These are phyloP conservation scores for Scutellaria galericulata DNA, from an alignment of 257 asterid species.

Conservation along the genomic window DNA sequence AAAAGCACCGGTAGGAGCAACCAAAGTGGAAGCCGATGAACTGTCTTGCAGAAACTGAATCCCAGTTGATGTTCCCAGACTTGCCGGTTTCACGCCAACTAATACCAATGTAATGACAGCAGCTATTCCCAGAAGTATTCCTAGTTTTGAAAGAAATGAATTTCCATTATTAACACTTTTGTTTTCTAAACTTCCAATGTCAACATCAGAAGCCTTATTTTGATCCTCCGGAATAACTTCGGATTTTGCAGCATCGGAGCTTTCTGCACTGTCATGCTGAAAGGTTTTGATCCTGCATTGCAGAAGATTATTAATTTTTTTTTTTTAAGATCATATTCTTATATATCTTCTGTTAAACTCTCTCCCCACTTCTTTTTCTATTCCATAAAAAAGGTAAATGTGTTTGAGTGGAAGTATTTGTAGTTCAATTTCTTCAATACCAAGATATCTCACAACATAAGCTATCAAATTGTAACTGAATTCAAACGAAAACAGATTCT, in stretches of 20 bases:
- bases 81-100: slow-evolving; percentile 51
- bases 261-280: slow-evolving; percentile 48
- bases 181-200: slow-evolving; percentile 38
- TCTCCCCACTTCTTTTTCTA: neutral
- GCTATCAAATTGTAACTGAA: neutral
- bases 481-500: neutral
- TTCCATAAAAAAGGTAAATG: neutral
- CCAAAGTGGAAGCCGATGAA: slow-evolving; percentile 47
- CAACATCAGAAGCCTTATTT: slow-evolving; percentile 38
- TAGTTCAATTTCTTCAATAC: slow-evolving; percentile 5
- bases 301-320: neutral
- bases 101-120: slow-evolving; percentile 63
- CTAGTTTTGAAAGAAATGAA: slow-evolving; percentile 66
- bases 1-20: slow-evolving; percentile 56
- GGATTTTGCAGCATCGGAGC: slow-evolving; percentile 37
- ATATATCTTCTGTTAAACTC: neutral
- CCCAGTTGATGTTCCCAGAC: slow-evolving; percentile 56
- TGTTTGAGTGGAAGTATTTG: neutral
- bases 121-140: slow-evolving; percentile 68
- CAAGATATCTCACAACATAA: neutral
- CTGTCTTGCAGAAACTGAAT: slow-evolving; percentile 53
- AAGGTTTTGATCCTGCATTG: slow-evolving; percentile 54
- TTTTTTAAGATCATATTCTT: neutral
- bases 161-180: slow-evolving; percentile 40
- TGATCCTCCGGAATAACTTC: slow-evolving; percentile 42